Percentiles rank a stretch among this genome's conserved stretches.
Conservation (phyloP, 2,329 filamentous ascomycete genomes). For the Trichophyton mentagrophytes region DNA sequence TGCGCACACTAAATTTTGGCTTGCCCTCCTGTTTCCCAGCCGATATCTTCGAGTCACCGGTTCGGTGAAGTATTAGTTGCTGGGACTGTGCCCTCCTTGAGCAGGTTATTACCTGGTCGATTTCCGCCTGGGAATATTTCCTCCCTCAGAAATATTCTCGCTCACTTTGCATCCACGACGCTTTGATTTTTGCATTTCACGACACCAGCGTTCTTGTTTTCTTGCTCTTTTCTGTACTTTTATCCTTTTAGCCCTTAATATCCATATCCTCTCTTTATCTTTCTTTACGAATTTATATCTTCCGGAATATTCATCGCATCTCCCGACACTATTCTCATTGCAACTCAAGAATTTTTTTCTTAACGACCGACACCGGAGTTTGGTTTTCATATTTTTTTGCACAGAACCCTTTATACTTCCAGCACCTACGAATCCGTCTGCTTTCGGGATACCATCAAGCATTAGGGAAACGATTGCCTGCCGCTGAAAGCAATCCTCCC, state of each 20-base stretch:
- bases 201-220: background rate
- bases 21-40: background rate
- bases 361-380: background rate
- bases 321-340: background rate
- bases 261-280: background rate
- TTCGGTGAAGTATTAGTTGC: background rate
- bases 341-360: background rate
- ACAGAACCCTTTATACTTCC: background rate
- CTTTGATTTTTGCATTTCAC: background rate
- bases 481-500: background rate
- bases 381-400: background rate
- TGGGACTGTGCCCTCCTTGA: background rate
- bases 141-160: background rate
- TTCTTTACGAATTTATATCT: background rate
- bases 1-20: conserved; percentile 2
- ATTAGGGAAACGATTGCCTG: background rate
- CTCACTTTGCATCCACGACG: background rate
- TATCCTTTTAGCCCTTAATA: background rate
- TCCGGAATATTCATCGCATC: background rate
- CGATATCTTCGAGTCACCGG: background rate
- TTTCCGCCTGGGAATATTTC: background rate
- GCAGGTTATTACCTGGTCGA: conserved; percentile 1
- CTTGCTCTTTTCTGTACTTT: background rate
- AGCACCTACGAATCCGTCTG: background rate
- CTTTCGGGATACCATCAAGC: background rate